phyloP scores from a whole-genome alignment of 106 monocot species.

The Dactylorhiza incarnata region DNA sequence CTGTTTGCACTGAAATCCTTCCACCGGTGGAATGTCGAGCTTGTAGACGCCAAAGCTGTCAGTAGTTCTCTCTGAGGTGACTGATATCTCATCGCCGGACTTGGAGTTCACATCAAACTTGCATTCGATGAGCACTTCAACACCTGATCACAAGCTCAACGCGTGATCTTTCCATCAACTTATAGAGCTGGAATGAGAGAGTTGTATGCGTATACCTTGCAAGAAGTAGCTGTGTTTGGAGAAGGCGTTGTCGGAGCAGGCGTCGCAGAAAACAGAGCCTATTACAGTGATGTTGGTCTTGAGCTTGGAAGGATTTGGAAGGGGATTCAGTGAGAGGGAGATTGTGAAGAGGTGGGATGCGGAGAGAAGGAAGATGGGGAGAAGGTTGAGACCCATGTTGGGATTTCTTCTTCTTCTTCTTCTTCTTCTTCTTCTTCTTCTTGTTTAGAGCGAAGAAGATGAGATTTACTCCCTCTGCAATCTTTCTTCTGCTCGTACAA shows the following conservation, averaged over 20 bases:
- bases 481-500: neutral
- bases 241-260: conserved; percentile 81
- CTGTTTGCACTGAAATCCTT: conserved; percentile 52
- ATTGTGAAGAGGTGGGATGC: neutral
- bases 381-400: conserved; percentile 6
- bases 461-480: neutral
- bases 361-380: neutral
- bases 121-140: conserved; percentile 66
- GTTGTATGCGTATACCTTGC: conserved; percentile 37
- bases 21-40: conserved; percentile 61
- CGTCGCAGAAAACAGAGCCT: conserved; percentile 84
- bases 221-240: conserved; percentile 90
- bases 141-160: conserved; percentile 34
- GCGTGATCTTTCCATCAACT: neutral
- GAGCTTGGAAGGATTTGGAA: neutral
- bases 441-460: neutral
- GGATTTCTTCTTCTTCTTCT: neutral
- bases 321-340: neutral
- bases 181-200: neutral
- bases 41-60: conserved; percentile 64
- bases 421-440: neutral
- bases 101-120: conserved; percentile 50
- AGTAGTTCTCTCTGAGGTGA: conserved; percentile 52
- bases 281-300: conserved; percentile 44
- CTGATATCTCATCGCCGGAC: conserved; percentile 33